These are phyloP conservation scores for Neofusicoccum cordaticola DNA, from an alignment of 2,329 filamentous ascomycete species.

Conservation along the genomic window DNA sequence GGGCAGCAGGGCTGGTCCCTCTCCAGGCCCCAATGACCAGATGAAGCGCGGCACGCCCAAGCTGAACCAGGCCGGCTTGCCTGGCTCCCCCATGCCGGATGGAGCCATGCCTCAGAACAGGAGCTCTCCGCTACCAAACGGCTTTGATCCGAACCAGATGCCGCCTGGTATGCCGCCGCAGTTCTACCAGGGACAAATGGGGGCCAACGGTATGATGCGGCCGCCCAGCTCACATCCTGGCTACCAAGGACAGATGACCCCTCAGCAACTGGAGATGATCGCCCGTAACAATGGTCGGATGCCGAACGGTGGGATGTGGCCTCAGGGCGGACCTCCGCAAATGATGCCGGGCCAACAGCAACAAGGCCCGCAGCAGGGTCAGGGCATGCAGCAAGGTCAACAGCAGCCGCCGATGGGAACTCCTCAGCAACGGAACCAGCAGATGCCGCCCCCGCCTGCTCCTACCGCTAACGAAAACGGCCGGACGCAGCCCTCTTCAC, in stretches of 20 bases:
- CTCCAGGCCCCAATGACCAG: slow-evolving; percentile 73
- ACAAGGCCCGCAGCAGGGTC: slow-evolving; percentile 36
- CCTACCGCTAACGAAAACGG: slow-evolving; percentile 39
- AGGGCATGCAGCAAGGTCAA: slow-evolving; percentile 45
- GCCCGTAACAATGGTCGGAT: slow-evolving; percentile 34
- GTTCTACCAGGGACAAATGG: slow-evolving; percentile 35
- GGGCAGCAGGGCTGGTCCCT: slow-evolving; percentile 65
- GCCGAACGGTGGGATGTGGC: slow-evolving; percentile 36
- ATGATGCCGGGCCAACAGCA: slow-evolving; percentile 50
- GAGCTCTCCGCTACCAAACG: slow-evolving; percentile 59
- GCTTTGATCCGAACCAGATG: slow-evolving; percentile 52
- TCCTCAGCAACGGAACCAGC: slow-evolving; percentile 67
- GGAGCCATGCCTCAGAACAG: slow-evolving; percentile 62
- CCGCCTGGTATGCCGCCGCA: slow-evolving; percentile 44
- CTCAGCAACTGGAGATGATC: slow-evolving; percentile 51
- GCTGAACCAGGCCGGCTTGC: slow-evolving; percentile 66
- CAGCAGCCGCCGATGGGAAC: slow-evolving; percentile 60
- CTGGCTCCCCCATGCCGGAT: slow-evolving; percentile 66
- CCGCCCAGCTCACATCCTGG: slow-evolving; percentile 45
- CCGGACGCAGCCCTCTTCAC: slow-evolving; percentile 47
- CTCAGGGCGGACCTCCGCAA: slow-evolving; percentile 39
- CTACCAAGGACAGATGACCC: slow-evolving; percentile 64
- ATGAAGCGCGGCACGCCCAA: slow-evolving; percentile 77
- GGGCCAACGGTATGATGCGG: slow-evolving; percentile 54
- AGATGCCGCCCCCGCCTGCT: slow-evolving; percentile 52